Percentiles rank a stretch among this genome's conserved stretches.
Conservation (phyloP, 202 grass and related monocot genomes). For the Setaria viridis region DNA sequence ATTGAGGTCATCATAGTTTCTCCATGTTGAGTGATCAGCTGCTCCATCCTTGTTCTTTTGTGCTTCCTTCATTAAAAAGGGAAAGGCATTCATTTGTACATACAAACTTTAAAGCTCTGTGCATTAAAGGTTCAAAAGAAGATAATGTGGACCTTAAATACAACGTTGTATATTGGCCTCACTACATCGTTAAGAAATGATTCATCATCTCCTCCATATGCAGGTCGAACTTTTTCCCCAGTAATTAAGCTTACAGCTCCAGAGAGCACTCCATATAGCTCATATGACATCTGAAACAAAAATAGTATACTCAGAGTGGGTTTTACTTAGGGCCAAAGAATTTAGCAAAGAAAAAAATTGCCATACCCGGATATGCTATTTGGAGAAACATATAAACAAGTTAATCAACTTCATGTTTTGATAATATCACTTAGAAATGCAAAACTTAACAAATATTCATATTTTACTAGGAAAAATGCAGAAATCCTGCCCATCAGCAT, state of each 20-base stretch:
- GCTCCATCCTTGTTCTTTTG: conserved; percentile 82
- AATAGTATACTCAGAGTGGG: conserved; percentile 34
- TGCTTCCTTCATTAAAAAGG: conserved; percentile 78
- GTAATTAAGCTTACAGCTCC: conserved; percentile 93
- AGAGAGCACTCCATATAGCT: conserved; percentile 93
- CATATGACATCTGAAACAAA: conserved; percentile 94
- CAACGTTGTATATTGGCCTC: conserved; percentile 76
- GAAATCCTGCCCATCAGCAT: background rate
- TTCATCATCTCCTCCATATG: conserved; percentile 81
- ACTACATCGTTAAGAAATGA: conserved; percentile 89
- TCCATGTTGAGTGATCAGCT: conserved; percentile 93
- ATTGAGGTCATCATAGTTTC: conserved; percentile 98
- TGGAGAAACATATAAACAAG: conserved; percentile 39
- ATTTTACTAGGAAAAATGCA: background rate
- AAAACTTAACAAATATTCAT: conserved; percentile 27
- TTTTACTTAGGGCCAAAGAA: conserved; percentile 4
- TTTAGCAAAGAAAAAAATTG: background rate
- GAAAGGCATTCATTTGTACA: conserved; percentile 36
- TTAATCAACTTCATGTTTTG: conserved; percentile 7
- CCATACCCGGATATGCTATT: background rate
- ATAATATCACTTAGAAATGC: background rate
- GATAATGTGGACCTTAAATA: conserved; percentile 61
- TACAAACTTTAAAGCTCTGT: conserved; percentile 44
- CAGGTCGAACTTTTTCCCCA: conserved; percentile 78
- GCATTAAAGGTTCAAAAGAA: conserved; percentile 31